phyloP scores from a whole-genome alignment of 352 stramenopile genomes.

The Blastocystis sp. region DNA sequence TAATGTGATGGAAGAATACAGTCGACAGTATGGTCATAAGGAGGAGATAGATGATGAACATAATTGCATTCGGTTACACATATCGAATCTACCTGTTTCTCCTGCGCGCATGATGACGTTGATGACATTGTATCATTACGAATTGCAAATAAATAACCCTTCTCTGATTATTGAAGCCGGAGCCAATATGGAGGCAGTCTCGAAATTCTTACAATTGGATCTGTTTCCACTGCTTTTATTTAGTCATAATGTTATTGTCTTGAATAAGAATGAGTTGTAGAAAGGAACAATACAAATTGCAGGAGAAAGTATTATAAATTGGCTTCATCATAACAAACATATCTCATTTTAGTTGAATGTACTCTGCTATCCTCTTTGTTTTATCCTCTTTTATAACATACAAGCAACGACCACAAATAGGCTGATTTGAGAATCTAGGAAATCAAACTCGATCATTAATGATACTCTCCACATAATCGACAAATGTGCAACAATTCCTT shows the following conservation, averaged over 20 bases:
- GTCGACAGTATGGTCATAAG: neutral
- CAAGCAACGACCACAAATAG: neutral
- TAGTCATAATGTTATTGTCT: no score
- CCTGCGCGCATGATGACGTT: slow-evolving; percentile 41
- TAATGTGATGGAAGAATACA: slow-evolving; percentile 36
- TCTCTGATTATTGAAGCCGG: slow-evolving; percentile 13
- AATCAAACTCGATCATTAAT: neutral
- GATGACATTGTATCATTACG: neutral
- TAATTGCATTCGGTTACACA: neutral
- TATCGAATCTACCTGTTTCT: neutral
- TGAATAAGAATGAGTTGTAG: neutral
- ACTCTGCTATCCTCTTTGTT: neutral
- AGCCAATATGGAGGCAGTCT: neutral
- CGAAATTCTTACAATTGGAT: neutral
- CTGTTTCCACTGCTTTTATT: neutral
- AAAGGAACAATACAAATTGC: neutral
- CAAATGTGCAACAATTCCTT: neutral
- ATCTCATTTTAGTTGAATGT: neutral
- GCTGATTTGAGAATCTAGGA: neutral
- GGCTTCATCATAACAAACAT: slow-evolving; percentile 43
- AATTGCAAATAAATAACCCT: neutral
- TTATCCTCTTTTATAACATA: slow-evolving; percentile 26
- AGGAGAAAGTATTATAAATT: neutral
- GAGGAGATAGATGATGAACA: slow-evolving; percentile 1
- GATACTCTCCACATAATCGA: slow-evolving; percentile 1